phyloP scores from a whole-genome alignment of 768 basidiomycete genomes.

The Lactarius psammicola region DNA sequence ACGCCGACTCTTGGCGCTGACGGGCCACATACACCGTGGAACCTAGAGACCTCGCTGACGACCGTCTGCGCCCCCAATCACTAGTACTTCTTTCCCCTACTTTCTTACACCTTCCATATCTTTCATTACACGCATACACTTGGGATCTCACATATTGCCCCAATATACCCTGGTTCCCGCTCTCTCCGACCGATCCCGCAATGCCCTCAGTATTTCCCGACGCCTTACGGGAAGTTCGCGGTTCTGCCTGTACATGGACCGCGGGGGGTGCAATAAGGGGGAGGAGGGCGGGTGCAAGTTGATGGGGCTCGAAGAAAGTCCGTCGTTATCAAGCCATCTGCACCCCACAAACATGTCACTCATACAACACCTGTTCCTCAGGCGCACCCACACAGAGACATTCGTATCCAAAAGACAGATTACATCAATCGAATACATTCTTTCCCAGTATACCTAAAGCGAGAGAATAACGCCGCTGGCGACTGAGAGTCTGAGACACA shows the following conservation, averaged over 20 bases:
- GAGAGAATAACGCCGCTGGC: not conserved
- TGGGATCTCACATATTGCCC: too few relatives aligned
- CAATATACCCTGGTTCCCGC: too few relatives aligned
- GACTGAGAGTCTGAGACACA: not conserved
- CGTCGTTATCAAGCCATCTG: not conserved
- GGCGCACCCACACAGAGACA: not conserved
- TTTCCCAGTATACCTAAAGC: not conserved
- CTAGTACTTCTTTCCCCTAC: too few relatives aligned
- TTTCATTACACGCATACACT: too few relatives aligned
- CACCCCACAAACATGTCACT: not conserved
- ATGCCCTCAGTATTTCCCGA: too few relatives aligned
- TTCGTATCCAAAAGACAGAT: not conserved
- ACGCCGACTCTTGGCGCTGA: not conserved
- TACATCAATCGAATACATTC: slow-evolving; percentile 4
- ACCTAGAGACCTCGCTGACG: not conserved
- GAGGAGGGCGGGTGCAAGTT: not conserved
- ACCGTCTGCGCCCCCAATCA: too few relatives aligned
- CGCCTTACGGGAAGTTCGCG: not conserved
- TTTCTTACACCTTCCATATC: too few relatives aligned
- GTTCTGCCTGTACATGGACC: not conserved
- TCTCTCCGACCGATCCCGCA: too few relatives aligned
- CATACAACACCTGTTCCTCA: not conserved
- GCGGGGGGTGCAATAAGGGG: not conserved
- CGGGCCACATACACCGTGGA: not conserved
- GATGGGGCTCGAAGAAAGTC: not conserved